These are phyloP conservation scores for Filobasidium wieringae DNA, from an alignment of 768 basidiomycete species.

Conservation along the genomic window DNA sequence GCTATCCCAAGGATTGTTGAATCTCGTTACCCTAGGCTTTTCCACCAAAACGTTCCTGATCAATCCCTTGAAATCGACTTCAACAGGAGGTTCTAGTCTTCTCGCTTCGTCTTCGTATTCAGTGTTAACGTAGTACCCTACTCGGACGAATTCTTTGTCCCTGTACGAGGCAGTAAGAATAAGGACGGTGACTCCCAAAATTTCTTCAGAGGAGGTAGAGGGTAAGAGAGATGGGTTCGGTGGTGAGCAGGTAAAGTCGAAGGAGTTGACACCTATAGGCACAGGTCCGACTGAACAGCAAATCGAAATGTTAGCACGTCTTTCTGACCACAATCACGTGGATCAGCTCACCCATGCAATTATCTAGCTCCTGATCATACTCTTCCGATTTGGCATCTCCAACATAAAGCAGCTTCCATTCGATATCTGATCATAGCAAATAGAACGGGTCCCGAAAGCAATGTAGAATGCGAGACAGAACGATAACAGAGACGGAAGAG, in stretches of 20 bases:
- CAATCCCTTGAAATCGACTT: constrained; percentile 63
- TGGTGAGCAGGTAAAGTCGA: constrained; percentile 82
- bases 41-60: constrained; percentile 71
- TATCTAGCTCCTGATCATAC: constrained; percentile 93
- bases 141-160: constrained; percentile 97
- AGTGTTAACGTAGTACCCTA: constrained; percentile 98
- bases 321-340: neutral
- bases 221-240: constrained; percentile 79
- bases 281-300: constrained; percentile 71
- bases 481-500: neutral
- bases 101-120: constrained; percentile 94
- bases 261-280: constrained; percentile 90
- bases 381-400: constrained; percentile 83
- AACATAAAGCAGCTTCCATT: constrained; percentile 96
- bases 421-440: constrained; percentile 55
- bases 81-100: constrained; percentile 57
- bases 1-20: constrained; percentile 20
- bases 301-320: neutral
- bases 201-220: constrained; percentile 52
- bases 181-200: constrained; percentile 89
- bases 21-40: constrained; percentile 84
- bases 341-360: constrained; percentile 52
- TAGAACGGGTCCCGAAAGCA: neutral
- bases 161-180: constrained; percentile 92
- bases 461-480: neutral